phyloP scores from a whole-genome alignment of 768 basidiomycete genomes.

The Suillus hirtellus region DNA sequence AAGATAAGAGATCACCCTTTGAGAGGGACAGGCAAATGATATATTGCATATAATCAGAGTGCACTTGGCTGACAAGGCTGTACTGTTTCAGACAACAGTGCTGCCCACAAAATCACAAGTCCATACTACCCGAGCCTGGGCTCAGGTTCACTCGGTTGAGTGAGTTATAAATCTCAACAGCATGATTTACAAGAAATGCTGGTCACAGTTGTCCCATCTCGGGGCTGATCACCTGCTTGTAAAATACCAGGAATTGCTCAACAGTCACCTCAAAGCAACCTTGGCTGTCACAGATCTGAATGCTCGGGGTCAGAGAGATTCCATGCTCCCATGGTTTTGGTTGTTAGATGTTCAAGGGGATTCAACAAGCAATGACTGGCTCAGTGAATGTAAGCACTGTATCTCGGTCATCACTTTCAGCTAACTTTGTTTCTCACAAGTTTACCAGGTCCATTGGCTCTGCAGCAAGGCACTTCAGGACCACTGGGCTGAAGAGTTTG shows the following conservation, averaged over 20 bases:
- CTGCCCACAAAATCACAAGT: background rate
- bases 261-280: slow-evolving; percentile 5
- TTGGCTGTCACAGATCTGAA: background rate
- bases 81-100: background rate
- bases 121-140: background rate
- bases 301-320: background rate
- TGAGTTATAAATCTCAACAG: background rate
- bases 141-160: background rate
- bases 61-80: slow-evolving; percentile 13
- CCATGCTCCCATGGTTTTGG: slow-evolving; percentile 13
- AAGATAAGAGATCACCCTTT: background rate
- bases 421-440: too few relatives aligned
- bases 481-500: too few relatives aligned
- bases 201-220: background rate
- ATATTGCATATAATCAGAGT: slow-evolving; percentile 11
- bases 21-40: background rate
- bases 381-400: slow-evolving; percentile 8
- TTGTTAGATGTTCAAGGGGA: slow-evolving; percentile 9
- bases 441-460: too few relatives aligned
- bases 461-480: too few relatives aligned
- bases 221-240: background rate
- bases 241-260: background rate
- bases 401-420: too few relatives aligned
- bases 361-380: background rate
- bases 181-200: background rate